Base-by-base conservation (phyloP, 306 rosid species). In the Begonia fuchsioides region DNA sequence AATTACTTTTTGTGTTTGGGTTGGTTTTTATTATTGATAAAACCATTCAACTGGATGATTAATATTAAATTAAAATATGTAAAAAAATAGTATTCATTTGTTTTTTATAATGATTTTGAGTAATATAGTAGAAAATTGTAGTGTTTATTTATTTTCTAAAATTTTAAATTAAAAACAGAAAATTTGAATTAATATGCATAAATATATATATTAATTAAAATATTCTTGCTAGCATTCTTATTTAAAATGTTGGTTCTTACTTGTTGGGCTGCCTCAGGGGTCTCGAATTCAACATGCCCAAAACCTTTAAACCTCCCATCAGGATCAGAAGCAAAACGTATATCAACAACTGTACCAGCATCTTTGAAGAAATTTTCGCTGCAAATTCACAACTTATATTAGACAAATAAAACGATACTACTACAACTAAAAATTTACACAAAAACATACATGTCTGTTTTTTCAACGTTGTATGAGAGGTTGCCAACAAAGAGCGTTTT, bases 221-320 rank as follows among this genome's bases (percentile, higher is more conserved):
- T 0, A 2, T 26, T 26, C 7, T 26, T 8, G 35, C 7, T 1
- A n/a, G n/a, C n/a, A n/a, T n/a, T n/a, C n/a, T n/a, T n/a, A n/a
- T 26, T 26, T 4, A 26, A 26, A 26, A 26, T 12, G 11, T 1
- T n/a, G 15, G 13, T 14, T 13, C 64, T 44, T 40, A 90, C 98
- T 13, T 65, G 75, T 12, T 65, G 63, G 1, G 95, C 94, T 5
- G 43, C 77, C 61, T 73, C 94, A 0, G 54, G 57, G 1, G 85
- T 67, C 20, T 70, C 87, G 67, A 85, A 90, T 50, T 90, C 94
- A 19, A 90, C 80, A 57, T 90, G 96, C 0, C 87, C 98, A 73
- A 49, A 90, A 3, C 96, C 98, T 76, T 46, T 90, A 38, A 79
- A 76, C 35, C 43, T 54, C 13, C 94, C 95, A 2, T 57, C 76